Evolutionary conservation across 768 basidiomycete genomes (phyloP).

Genomic region (Tylopilus sp.): DNA sequence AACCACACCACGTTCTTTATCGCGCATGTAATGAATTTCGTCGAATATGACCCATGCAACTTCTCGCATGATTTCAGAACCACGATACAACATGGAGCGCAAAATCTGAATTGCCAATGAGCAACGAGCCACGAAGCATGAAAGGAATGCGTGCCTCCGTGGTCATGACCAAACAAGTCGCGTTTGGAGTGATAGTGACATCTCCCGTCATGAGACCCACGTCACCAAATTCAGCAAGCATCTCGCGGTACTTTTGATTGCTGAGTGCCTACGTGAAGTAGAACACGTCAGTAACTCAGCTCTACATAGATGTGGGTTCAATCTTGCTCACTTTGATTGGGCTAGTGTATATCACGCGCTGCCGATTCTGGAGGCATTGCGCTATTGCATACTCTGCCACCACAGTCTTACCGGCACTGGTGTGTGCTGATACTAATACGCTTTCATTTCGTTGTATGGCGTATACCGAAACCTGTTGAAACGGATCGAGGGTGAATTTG

Average conservation of each 20-base stretch:
- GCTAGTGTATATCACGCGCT: slow-evolving; percentile 98
- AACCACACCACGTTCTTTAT: slow-evolving; percentile 97
- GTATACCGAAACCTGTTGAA: slow-evolving; percentile 91
- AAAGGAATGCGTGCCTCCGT: slow-evolving; percentile 69
- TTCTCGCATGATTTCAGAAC: slow-evolving; percentile 98
- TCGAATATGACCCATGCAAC: slow-evolving; percentile 99
- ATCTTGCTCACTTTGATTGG: slow-evolving; percentile 87
- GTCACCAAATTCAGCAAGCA: slow-evolving; percentile 95
- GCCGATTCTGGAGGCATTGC: slow-evolving; percentile 87
- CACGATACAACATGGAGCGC: slow-evolving; percentile 97
- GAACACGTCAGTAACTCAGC: slow-evolving; percentile 15
- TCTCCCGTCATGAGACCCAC: slow-evolving; percentile 99
- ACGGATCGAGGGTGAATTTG: slow-evolving; percentile 96
- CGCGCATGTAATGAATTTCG: slow-evolving; percentile 99
- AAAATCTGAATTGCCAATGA: slow-evolving; percentile 63
- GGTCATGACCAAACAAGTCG: slow-evolving; percentile 98
- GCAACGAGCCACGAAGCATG: neutral
- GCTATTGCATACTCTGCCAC: slow-evolving; percentile 99
- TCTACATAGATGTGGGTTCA: slow-evolving; percentile 6
- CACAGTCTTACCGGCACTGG: slow-evolving; percentile 98
- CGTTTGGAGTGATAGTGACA: slow-evolving; percentile 96
- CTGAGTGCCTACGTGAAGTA: slow-evolving; percentile 73
- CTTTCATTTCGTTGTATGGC: slow-evolving; percentile 98
- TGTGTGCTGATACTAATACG: slow-evolving; percentile 97
- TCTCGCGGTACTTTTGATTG: slow-evolving; percentile 98